Conservation (phyloP, 2,329 filamentous ascomycete genomes). For the Capronia americana region DNA sequence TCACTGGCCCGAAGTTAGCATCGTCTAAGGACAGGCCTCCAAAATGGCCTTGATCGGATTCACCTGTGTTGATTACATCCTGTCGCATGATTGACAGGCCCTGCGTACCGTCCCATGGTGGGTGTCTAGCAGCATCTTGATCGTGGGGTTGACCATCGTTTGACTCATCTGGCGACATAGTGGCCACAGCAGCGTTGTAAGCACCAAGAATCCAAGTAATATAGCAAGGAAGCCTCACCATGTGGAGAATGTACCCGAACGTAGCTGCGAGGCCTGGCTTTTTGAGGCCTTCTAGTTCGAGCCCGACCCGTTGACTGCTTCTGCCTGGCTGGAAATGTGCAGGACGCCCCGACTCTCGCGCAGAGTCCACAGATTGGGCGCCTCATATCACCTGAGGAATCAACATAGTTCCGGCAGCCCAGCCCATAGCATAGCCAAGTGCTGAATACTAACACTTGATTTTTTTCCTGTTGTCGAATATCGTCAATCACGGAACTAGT, state of each 20-base stretch:
- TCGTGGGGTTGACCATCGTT: neutral
- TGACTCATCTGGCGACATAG: neutral
- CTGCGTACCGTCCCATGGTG: neutral
- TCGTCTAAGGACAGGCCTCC: neutral
- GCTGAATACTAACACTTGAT: conserved; percentile 14
- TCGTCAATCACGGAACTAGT: neutral
- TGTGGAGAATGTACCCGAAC: neutral
- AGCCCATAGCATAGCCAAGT: neutral
- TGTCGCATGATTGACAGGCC: neutral
- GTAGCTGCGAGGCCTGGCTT: neutral
- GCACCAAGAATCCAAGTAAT: neutral
- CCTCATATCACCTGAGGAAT: conserved; percentile 19
- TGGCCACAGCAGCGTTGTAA: neutral
- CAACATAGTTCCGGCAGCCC: neutral
- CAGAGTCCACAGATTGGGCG: conserved; percentile 24
- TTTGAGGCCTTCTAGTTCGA: neutral
- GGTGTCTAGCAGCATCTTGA: neutral
- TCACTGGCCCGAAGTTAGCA: neutral
- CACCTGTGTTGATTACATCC: neutral
- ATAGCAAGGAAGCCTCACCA: neutral
- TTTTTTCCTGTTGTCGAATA: conserved; percentile 17
- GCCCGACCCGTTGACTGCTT: conserved; percentile 2
- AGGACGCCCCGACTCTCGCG: conserved; percentile 15
- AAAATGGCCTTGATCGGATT: neutral
- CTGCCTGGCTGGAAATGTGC: conserved; percentile 23